Evolutionary conservation across 192 early-diverging fungal species (phyloP).

Genomic region (Rhizoclosmatium sp.): DNA sequence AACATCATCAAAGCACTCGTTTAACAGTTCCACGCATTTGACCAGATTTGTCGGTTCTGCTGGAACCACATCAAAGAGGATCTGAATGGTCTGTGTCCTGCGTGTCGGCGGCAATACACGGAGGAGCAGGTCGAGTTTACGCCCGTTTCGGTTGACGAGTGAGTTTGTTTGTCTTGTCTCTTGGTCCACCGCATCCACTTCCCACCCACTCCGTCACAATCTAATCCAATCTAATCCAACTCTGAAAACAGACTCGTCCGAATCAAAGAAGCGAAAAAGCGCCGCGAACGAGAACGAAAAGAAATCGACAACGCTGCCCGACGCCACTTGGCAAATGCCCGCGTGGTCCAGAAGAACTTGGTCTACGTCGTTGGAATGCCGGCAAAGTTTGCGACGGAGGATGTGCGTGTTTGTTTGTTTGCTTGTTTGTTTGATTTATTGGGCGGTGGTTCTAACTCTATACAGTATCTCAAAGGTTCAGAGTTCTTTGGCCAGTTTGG

Average conservation of each 20-base stretch:
- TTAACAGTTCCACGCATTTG: neutral
- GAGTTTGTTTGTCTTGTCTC: constrained; percentile 47
- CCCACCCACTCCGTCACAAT: neutral
- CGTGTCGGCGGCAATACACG: constrained; percentile 89
- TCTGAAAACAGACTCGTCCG: constrained; percentile 58
- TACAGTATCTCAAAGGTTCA: constrained; percentile 76
- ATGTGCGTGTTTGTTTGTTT: constrained; percentile 60
- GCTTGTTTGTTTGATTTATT: neutral
- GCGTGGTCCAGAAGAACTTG: constrained; percentile 97
- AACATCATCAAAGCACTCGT: neutral
- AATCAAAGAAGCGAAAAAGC: constrained; percentile 82
- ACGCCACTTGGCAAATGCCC: constrained; percentile 83
- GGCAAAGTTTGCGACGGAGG: constrained; percentile 85
- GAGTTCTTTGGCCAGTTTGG: constrained; percentile 99
- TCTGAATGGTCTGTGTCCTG: constrained; percentile 92
- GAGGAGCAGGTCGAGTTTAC: constrained; percentile 89
- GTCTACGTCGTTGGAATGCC: constrained; percentile 97
- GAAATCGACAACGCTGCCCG: constrained; percentile 83
- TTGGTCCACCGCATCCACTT: neutral
- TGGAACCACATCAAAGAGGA: constrained; percentile 98
- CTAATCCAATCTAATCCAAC: neutral
- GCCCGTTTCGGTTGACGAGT: constrained; percentile 91
- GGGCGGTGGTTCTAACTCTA: neutral
- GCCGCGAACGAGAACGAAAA: constrained; percentile 89
- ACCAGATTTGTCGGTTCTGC: constrained; percentile 97